A percentile compares a stretch with the other conserved stretches of the same genome.
These are phyloP conservation scores for Dactylellina drechsleri DNA, from an alignment of 2,329 filamentous ascomycete genomes.

Conservation along the genomic window DNA sequence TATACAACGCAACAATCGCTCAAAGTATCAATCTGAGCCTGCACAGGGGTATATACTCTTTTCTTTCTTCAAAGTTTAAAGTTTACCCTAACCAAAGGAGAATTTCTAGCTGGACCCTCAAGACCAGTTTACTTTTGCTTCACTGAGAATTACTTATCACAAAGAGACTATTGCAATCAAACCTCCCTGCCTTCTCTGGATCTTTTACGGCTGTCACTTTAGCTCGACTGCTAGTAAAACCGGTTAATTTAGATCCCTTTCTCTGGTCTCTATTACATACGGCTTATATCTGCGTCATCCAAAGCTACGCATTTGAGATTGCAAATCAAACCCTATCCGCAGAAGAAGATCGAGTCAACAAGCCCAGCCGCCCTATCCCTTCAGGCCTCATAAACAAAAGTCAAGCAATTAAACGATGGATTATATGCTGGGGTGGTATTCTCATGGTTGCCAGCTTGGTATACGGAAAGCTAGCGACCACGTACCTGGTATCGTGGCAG, in stretches of 20 bases:
- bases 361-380: background rate
- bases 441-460: background rate
- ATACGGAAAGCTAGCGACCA: background rate
- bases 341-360: background rate
- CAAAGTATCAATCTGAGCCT: too few relatives aligned
- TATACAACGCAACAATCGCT: too few relatives aligned
- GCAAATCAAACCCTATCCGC: slow-evolving; percentile 1
- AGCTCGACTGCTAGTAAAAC: background rate
- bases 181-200: too few relatives aligned
- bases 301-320: background rate
- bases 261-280: background rate
- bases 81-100: too few relatives aligned
- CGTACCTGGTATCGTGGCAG: background rate
- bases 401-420: background rate
- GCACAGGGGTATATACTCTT: too few relatives aligned
- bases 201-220: background rate
- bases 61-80: too few relatives aligned
- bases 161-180: too few relatives aligned
- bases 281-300: background rate
- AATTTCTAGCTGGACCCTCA: too few relatives aligned
- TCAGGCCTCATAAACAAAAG: background rate
- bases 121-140: too few relatives aligned
- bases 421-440: background rate
- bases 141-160: too few relatives aligned
- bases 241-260: background rate